A percentile compares a stretch with the other conserved stretches of the same genome.
phyloP scores from a whole-genome alignment of 1,284 basidiomycete species.

The Ustilago shanxiensis region DNA sequence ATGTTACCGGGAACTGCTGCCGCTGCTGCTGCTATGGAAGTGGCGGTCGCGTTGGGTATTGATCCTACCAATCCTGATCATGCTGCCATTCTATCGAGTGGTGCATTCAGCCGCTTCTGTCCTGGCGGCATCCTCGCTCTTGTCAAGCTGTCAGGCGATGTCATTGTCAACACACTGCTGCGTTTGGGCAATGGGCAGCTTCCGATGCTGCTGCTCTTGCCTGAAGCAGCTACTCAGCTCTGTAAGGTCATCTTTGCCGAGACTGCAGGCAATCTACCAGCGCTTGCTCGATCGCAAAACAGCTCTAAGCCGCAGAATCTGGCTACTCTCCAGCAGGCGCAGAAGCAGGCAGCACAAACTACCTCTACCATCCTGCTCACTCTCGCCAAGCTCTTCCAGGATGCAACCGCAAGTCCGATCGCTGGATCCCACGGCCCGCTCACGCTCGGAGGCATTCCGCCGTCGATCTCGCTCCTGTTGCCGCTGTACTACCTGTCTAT shows the following conservation, averaged over 20 bases:
- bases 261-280: constrained; percentile 55
- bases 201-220: constrained; percentile 61
- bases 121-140: constrained; percentile 61
- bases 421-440: constrained; percentile 52
- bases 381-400: constrained; percentile 76
- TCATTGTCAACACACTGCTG: constrained; percentile 50
- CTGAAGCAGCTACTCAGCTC: constrained; percentile 54
- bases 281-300: constrained; percentile 23
- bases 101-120: constrained; percentile 50
- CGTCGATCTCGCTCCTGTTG: constrained; percentile 73
- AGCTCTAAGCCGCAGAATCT: constrained; percentile 16
- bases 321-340: constrained; percentile 61
- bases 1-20: constrained; percentile 54
- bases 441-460: constrained; percentile 70
- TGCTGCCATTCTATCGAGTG: constrained; percentile 45
- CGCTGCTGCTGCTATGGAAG: constrained; percentile 45
- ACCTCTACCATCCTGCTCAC: constrained; percentile 75
- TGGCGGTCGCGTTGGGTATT: constrained; percentile 57
- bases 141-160: constrained; percentile 59
- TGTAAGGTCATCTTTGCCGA: constrained; percentile 57
- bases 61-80: constrained; percentile 50
- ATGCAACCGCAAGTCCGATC: constrained; percentile 65
- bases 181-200: constrained; percentile 60
- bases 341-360: constrained; percentile 70
- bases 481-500: constrained; percentile 76